Conservation (phyloP, 1,284 basidiomycete genomes). For the Lentinus polychrous region DNA sequence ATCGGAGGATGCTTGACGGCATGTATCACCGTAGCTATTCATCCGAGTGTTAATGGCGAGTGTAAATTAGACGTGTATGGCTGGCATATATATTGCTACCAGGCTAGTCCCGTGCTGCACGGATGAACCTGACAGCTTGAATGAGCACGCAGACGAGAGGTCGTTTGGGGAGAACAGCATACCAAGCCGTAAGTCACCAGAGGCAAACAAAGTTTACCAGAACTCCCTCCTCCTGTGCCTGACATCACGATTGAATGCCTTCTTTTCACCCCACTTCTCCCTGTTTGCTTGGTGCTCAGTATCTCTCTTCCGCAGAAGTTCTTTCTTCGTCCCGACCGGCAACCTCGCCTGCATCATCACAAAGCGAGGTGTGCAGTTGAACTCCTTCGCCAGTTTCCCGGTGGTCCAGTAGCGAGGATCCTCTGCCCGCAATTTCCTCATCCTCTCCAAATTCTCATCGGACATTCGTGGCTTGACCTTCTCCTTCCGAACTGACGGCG, state of each 20-base stretch:
- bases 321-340: slow-evolving; percentile 17
- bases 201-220: slow-evolving; percentile 23
- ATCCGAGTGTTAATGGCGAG: neutral
- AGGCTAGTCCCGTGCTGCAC: too few relatives aligned
- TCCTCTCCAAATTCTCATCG: slow-evolving; percentile 45
- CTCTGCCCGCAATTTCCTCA: slow-evolving; percentile 44
- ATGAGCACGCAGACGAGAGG: too few relatives aligned
- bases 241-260: slow-evolving; percentile 24
- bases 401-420: slow-evolving; percentile 30
- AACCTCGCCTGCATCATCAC: slow-evolving; percentile 29
- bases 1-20: slow-evolving; percentile 34
- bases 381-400: slow-evolving; percentile 28
- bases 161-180: neutral
- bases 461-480: slow-evolving; percentile 35
- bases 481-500: slow-evolving; percentile 33
- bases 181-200: neutral
- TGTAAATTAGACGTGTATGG: neutral
- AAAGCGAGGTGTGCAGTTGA: slow-evolving; percentile 29
- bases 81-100: too few relatives aligned
- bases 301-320: slow-evolving; percentile 22
- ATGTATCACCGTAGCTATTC: too few relatives aligned
- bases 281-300: slow-evolving; percentile 24
- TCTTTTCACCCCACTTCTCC: slow-evolving; percentile 31
- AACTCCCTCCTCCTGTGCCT: slow-evolving; percentile 29
- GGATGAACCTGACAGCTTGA: too few relatives aligned